A percentile compares a stretch with the other conserved stretches of the same genome.
Evolutionary conservation across 2,329 filamentous ascomycete genomes (phyloP).

Genomic region (Fusarium sp.): DNA sequence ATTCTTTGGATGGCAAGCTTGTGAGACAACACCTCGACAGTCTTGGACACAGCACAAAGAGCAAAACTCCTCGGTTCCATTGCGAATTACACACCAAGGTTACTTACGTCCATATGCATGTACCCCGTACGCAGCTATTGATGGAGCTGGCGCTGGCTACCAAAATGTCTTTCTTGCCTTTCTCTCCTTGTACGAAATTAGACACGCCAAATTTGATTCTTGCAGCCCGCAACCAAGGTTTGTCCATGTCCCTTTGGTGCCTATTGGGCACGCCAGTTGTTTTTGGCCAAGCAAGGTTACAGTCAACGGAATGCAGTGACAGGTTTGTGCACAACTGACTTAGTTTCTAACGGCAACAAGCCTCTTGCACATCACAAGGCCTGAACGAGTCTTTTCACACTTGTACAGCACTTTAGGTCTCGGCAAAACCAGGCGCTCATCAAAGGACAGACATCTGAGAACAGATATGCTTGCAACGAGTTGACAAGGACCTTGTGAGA

Average conservation of each 20-base stretch:
- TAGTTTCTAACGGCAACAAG: slow-evolving; percentile 37
- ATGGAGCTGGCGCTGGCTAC: slow-evolving; percentile 27
- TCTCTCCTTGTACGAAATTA: slow-evolving; percentile 20
- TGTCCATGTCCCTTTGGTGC: slow-evolving; percentile 22
- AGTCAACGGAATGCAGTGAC: slow-evolving; percentile 32
- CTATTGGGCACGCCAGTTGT: slow-evolving; percentile 20
- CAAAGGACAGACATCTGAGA: not conserved
- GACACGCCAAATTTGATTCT: slow-evolving; percentile 14
- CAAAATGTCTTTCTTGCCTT: slow-evolving; percentile 27
- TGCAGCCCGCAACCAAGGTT: slow-evolving; percentile 15
- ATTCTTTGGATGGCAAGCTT: slow-evolving; percentile 7
- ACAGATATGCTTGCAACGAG: slow-evolving; percentile 22
- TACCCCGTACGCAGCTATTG: slow-evolving; percentile 16
- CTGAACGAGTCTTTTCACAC: slow-evolving; percentile 12
- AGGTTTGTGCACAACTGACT: slow-evolving; percentile 28
- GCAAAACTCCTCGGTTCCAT: slow-evolving; percentile 2
- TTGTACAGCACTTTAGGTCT: slow-evolving; percentile 21
- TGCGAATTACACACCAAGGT: slow-evolving; percentile 8
- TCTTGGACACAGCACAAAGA: slow-evolving; percentile 14
- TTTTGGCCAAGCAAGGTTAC: slow-evolving; percentile 31
- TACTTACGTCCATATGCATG: slow-evolving; percentile 13
- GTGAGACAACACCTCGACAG: slow-evolving; percentile 7
- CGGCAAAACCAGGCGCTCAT: slow-evolving; percentile 30
- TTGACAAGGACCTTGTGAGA: slow-evolving; percentile 21
- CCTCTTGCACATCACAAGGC: slow-evolving; percentile 27